A percentile compares a stretch with the other conserved stretches of the same genome.
phyloP scores from a whole-genome alignment of 164 flowering plant genomes.

The Malania oleifera region DNA sequence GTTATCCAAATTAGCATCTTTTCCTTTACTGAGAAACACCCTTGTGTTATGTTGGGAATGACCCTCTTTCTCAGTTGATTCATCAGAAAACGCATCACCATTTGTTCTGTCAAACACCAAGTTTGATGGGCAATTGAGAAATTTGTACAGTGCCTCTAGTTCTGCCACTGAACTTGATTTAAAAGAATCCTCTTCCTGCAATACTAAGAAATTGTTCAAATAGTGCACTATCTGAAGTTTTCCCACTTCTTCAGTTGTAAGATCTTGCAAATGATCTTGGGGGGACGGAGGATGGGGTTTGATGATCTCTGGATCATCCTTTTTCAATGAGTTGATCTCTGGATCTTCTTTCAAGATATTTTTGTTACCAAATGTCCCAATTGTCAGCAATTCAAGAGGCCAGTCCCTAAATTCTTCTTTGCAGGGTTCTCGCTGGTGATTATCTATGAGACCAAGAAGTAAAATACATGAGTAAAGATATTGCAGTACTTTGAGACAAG shows the following conservation, averaged over 20 bases:
- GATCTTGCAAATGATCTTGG: constrained; percentile 40
- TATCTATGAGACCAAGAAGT: constrained; percentile 30
- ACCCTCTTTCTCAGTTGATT: constrained; percentile 30
- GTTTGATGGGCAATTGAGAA: neutral
- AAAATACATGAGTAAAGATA: too few relatives aligned
- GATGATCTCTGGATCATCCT: constrained; percentile 22
- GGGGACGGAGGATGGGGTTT: constrained; percentile 33
- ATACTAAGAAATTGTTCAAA: constrained; percentile 9
- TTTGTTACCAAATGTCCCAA: constrained; percentile 79
- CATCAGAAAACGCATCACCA: neutral
- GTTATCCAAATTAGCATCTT: constrained; percentile 44
- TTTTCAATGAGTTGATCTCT: constrained; percentile 7
- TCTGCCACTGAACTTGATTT: neutral
- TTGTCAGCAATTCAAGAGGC: constrained; percentile 78
- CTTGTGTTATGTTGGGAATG: constrained; percentile 47
- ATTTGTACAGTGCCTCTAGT: neutral
- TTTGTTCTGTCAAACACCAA: neutral
- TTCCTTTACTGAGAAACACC: constrained; percentile 56
- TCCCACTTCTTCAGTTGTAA: constrained; percentile 80
- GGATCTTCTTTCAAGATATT: constrained; percentile 29
- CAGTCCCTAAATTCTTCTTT: constrained; percentile 84
- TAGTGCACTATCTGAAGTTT: constrained; percentile 51
- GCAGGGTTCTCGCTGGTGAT: constrained; percentile 33
- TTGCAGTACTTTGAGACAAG: too few relatives aligned
- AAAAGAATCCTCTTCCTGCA: constrained; percentile 1